Percentiles rank a stretch among this genome's conserved stretches.
Evolutionary conservation across 2,329 filamentous ascomycete genomes (phyloP).

Genomic region (Talaromyces verruculosus): DNA sequence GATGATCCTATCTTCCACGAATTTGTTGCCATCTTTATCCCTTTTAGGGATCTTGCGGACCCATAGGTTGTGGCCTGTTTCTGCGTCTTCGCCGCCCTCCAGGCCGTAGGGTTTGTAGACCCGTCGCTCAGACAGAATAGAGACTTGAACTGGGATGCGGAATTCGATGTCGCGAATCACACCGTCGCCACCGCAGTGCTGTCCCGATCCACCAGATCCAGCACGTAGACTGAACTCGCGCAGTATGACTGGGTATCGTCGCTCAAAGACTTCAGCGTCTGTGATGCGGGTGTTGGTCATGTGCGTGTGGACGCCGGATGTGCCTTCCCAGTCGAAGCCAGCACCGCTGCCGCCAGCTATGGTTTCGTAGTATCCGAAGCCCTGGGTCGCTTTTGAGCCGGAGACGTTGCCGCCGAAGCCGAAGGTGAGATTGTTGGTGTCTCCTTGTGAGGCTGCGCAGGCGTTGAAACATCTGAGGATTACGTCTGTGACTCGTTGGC

Average conservation of each 20-base stretch:
- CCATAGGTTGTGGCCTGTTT: constrained; percentile 81
- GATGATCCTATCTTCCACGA: constrained; percentile 27
- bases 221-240: constrained; percentile 66
- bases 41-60: constrained; percentile 64
- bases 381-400: constrained; percentile 55
- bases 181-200: constrained; percentile 71
- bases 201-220: constrained; percentile 64
- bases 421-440: constrained; percentile 77
- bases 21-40: constrained; percentile 13
- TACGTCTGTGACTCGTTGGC: constrained; percentile 73
- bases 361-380: constrained; percentile 82
- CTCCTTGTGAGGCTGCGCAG: constrained; percentile 72
- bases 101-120: constrained; percentile 77
- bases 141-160: constrained; percentile 71
- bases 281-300: constrained; percentile 88
- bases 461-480: constrained; percentile 74
- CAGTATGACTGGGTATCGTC: constrained; percentile 72
- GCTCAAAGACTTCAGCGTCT: constrained; percentile 75
- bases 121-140: constrained; percentile 70
- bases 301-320: constrained; percentile 74
- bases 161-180: constrained; percentile 80
- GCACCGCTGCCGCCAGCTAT: constrained; percentile 77
- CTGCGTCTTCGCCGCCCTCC: constrained; percentile 72
- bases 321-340: constrained; percentile 70
- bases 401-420: constrained; percentile 68